Conservation (phyloP, 345 rosid species). For the Iberis pinnata region DNA sequence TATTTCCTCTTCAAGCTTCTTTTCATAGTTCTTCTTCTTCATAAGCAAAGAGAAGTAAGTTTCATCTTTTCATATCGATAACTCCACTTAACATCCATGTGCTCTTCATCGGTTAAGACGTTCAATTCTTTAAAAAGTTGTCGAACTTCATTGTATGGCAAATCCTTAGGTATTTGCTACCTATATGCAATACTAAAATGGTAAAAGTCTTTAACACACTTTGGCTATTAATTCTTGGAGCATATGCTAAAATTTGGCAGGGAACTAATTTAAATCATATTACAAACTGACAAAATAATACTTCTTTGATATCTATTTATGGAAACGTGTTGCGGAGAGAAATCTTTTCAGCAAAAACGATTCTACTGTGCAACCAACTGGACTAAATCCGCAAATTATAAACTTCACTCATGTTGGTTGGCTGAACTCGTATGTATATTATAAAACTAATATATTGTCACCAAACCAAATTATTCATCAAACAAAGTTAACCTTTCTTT, state of each 20-base stretch:
- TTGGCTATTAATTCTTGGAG: background rate
- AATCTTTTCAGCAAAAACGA: background rate
- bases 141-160: slow-evolving; percentile 87
- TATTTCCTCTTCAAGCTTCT: too few relatives aligned
- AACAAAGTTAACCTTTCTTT: slow-evolving; percentile 57
- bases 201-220: background rate
- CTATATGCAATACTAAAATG: slow-evolving; percentile 28
- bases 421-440: background rate
- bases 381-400: background rate
- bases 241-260: background rate
- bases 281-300: background rate
- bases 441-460: background rate
- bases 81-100: slow-evolving; percentile 72
- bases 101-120: slow-evolving; percentile 52
- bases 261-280: background rate
- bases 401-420: slow-evolving; percentile 6
- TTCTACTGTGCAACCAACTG: slow-evolving; percentile 2
- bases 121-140: slow-evolving; percentile 71
- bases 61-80: slow-evolving; percentile 83
- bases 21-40: too few relatives aligned
- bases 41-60: slow-evolving; percentile 11
- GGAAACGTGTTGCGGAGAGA: background rate
- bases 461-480: slow-evolving; percentile 3
- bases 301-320: background rate
- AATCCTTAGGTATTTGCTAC: slow-evolving; percentile 74